Conservation (phyloP, 2,329 filamentous ascomycete genomes). For the Graphiopsis chlorocephala region DNA sequence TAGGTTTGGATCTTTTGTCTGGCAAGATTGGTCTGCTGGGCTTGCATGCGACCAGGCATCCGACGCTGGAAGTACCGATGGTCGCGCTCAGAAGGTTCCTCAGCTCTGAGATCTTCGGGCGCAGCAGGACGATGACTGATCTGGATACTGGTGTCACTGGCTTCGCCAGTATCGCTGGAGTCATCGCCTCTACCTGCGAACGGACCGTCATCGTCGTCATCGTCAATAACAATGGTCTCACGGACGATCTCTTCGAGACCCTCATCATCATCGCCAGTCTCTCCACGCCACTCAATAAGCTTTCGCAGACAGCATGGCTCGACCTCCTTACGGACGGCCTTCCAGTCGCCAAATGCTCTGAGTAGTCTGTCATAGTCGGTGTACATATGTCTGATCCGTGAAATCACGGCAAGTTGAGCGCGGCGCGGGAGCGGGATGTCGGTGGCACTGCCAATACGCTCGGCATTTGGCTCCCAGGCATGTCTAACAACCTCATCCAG, state of each 20-base stretch:
- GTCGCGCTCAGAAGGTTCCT: slow-evolving; percentile 27
- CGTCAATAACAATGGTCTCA: slow-evolving; percentile 63
- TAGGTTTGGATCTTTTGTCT: slow-evolving; percentile 20
- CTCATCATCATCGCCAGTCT: slow-evolving; percentile 48
- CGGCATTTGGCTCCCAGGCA: slow-evolving; percentile 58
- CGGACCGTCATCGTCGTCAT: slow-evolving; percentile 53
- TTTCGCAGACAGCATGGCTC: slow-evolving; percentile 56
- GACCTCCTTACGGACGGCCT: slow-evolving; percentile 54
- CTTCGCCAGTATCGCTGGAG: slow-evolving; percentile 24
- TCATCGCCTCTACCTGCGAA: slow-evolving; percentile 20
- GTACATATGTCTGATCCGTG: slow-evolving; percentile 61
- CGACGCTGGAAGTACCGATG: slow-evolving; percentile 17
- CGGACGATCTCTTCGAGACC: slow-evolving; percentile 59
- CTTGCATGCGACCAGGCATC: background rate
- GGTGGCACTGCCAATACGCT: slow-evolving; percentile 56
- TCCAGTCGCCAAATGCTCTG: slow-evolving; percentile 48
- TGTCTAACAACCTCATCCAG: slow-evolving; percentile 57
- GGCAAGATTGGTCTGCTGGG: slow-evolving; percentile 18
- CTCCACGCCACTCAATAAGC: slow-evolving; percentile 62
- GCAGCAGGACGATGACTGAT: slow-evolving; percentile 28
- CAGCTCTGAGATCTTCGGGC: slow-evolving; percentile 29
- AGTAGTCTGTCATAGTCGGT: slow-evolving; percentile 62
- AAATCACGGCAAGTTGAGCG: slow-evolving; percentile 60
- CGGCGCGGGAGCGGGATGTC: slow-evolving; percentile 55
- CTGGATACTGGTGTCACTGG: slow-evolving; percentile 30